Conservation (phyloP, 2,329 filamentous ascomycete genomes). For the Aspergillus candidus region DNA sequence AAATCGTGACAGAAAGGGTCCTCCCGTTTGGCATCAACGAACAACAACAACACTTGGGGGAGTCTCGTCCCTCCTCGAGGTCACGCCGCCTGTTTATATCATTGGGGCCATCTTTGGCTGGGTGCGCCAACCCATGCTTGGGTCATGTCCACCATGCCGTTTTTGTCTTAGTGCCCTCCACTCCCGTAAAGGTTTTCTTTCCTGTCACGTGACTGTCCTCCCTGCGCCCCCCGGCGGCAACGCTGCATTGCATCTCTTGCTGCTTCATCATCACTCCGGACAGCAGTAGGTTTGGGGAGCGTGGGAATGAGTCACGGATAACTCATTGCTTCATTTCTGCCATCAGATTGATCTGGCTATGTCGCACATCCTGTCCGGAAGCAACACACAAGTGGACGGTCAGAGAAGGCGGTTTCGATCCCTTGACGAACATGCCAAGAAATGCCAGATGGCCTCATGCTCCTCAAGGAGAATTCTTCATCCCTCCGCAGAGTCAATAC, state of each 20-base stretch:
- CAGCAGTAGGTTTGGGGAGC: no score
- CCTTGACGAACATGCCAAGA: slow-evolving; percentile 23
- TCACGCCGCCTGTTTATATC: slow-evolving; percentile 45
- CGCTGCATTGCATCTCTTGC: background rate
- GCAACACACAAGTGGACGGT: background rate
- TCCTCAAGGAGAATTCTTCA: slow-evolving; percentile 3
- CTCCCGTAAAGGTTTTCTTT: slow-evolving; percentile 23
- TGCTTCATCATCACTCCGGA: no score
- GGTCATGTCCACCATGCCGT: slow-evolving; percentile 26
- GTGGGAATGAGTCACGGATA: no score
- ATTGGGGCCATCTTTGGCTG: slow-evolving; percentile 36
- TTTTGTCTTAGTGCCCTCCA: slow-evolving; percentile 23
- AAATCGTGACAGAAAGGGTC: no score
- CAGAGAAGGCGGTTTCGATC: slow-evolving; percentile 8
- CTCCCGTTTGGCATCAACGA: slow-evolving; percentile 7
- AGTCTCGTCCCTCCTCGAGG: slow-evolving; percentile 27
- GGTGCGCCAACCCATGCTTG: slow-evolving; percentile 39
- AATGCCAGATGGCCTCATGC: slow-evolving; percentile 31
- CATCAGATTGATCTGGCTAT: no score
- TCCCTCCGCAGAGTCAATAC: background rate
- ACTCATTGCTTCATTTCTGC: no score
- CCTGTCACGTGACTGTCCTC: slow-evolving; percentile 21
- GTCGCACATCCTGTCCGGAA: background rate
- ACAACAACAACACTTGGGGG: no score
- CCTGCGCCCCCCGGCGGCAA: slow-evolving; percentile 6